phyloP scores from a whole-genome alignment of 768 basidiomycete genomes.

The Mycena pura region DNA sequence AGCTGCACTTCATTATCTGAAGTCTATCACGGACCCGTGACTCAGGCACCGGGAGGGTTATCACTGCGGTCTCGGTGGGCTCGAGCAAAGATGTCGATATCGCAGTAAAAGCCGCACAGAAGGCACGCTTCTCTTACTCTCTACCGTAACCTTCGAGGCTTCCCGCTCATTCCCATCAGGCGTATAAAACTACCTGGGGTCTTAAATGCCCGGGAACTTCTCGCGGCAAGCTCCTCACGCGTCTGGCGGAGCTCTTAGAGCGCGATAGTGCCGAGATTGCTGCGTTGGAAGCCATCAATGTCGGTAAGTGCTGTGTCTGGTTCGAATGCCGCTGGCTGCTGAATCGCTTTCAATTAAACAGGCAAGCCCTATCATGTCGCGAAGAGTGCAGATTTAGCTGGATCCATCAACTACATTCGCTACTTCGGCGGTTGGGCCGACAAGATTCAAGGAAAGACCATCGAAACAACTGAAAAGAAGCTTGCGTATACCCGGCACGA shows the following conservation, averaged over 20 bases:
- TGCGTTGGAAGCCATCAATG: slow-evolving; percentile 57
- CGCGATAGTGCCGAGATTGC: slow-evolving; percentile 52
- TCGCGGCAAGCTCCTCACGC: slow-evolving; percentile 49
- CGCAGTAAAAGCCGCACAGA: slow-evolving; percentile 66
- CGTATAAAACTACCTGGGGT: slow-evolving; percentile 54
- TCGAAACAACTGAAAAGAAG: slow-evolving; percentile 56
- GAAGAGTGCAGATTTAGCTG: slow-evolving; percentile 27
- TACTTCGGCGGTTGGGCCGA: slow-evolving; percentile 85
- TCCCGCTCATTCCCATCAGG: too few species aligned
- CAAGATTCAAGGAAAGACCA: slow-evolving; percentile 68
- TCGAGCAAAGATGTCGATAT: slow-evolving; percentile 65
- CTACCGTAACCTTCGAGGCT: too few species aligned
- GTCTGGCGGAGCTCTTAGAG: slow-evolving; percentile 62
- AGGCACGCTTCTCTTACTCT: slow-evolving; percentile 37
- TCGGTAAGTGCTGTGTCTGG: slow-evolving; percentile 34
- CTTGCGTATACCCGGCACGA: slow-evolving; percentile 68
- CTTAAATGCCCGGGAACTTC: slow-evolving; percentile 45
- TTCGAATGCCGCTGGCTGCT: neutral
- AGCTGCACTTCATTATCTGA: neutral
- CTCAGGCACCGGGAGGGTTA: slow-evolving; percentile 40
- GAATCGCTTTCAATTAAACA: neutral
- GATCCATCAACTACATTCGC: slow-evolving; percentile 48
- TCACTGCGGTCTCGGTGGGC: slow-evolving; percentile 55
- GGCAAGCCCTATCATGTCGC: slow-evolving; percentile 38
- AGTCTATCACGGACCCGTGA: neutral